A percentile compares a stretch with the other conserved stretches of the same genome.
These are phyloP conservation scores for Verticillium alfalfae DNA, from an alignment of 2,329 filamentous ascomycete genomes.

Conservation along the genomic window DNA sequence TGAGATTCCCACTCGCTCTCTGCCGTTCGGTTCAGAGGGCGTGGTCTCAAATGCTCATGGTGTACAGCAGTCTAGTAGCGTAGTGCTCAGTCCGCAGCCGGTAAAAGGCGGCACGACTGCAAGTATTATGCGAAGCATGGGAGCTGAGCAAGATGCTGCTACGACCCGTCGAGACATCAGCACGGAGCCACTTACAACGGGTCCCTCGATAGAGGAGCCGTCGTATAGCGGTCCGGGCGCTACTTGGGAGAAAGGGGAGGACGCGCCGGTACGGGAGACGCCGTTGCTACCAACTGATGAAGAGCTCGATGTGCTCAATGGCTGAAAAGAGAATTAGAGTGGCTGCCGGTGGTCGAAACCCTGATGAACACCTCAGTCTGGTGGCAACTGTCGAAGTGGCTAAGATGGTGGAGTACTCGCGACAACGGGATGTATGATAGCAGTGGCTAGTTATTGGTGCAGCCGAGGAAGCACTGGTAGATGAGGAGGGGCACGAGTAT, in stretches of 20 bases:
- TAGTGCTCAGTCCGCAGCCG: constrained; percentile 34
- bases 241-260: constrained; percentile 47
- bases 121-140: constrained; percentile 25
- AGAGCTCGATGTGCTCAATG: constrained; percentile 32
- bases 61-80: constrained; percentile 24
- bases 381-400: not conserved
- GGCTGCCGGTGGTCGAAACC: not conserved
- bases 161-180: not conserved
- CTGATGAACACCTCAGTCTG: not conserved
- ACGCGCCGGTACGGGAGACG: constrained; percentile 25
- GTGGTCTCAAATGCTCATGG: constrained; percentile 38
- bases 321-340: not conserved
- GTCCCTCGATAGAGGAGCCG: constrained; percentile 29
- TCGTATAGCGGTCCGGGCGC: constrained; percentile 45
- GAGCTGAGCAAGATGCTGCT: constrained; percentile 10
- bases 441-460: no score
- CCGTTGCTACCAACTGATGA: constrained; percentile 32
- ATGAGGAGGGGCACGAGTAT: no score
- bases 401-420: not conserved
- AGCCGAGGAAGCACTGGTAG: no score
- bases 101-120: constrained; percentile 31
- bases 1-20: constrained; percentile 41
- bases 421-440: not conserved
- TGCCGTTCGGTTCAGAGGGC: constrained; percentile 50
- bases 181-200: not conserved